phyloP scores from a whole-genome alignment of 73 alveolate genomes.

The Tetrahymena elliotti region DNA sequence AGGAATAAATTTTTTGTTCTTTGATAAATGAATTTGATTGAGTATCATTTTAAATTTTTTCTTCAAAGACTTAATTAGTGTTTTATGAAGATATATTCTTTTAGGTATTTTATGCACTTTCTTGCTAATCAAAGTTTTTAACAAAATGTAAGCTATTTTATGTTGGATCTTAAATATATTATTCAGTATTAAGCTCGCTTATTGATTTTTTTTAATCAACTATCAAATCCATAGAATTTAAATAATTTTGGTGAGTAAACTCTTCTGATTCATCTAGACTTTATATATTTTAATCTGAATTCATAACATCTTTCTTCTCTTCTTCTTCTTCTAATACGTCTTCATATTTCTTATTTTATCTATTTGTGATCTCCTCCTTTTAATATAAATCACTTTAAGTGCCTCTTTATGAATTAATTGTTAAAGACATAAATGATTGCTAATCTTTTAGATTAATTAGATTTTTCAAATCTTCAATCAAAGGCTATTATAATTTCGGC shows the following conservation, averaged over 20 bases:
- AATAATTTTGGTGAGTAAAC: too few species aligned
- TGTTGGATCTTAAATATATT: not conserved
- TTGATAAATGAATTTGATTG: not conserved
- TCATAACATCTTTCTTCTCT: not conserved
- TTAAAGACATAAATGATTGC: not conserved
- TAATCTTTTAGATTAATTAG: not conserved
- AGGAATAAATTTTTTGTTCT: not conserved
- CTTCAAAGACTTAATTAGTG: not conserved
- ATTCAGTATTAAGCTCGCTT: not conserved
- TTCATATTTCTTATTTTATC: not conserved
- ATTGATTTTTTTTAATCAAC: not conserved
- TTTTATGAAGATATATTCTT: not conserved
- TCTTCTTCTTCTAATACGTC: not conserved
- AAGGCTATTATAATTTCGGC: not conserved
- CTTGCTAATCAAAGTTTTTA: not conserved
- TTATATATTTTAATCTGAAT: not conserved
- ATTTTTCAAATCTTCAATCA: not conserved
- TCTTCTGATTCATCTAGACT: not conserved
- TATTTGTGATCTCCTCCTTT: not conserved
- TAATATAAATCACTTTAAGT: not conserved
- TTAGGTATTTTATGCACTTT: not conserved
- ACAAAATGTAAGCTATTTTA: not conserved
- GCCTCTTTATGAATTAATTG: not conserved
- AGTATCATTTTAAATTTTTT: too few species aligned
- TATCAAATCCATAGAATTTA: not conserved